Percentiles rank a stretch among this genome's conserved stretches.
phyloP scores from a whole-genome alignment of 2,329 filamentous ascomycete genomes.

The Microdochium paspali region DNA sequence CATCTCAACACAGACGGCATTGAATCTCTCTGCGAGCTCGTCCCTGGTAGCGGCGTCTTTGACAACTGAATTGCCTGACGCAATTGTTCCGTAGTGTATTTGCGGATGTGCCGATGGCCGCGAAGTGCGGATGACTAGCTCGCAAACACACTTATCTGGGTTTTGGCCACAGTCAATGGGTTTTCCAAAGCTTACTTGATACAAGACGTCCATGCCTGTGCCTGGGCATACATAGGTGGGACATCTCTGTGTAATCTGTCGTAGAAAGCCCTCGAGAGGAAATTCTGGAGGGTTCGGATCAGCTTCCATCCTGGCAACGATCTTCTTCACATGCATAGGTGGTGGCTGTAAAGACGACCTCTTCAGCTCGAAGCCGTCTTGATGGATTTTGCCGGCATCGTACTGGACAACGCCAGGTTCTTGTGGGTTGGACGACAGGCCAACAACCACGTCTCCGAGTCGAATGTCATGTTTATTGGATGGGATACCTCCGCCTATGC shows the following conservation, averaged over 20 bases:
- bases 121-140: not conserved
- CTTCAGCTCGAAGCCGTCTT: not conserved
- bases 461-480: not conserved
- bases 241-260: not conserved
- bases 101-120: not conserved
- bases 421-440: not conserved
- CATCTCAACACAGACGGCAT: conserved; percentile 1
- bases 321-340: not conserved
- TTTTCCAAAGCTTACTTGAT: too few relatives aligned
- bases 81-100: conserved; percentile 2
- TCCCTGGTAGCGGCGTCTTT: not conserved
- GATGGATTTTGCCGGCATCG: not conserved
- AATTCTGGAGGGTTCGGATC: not conserved
- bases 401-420: not conserved
- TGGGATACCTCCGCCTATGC: not conserved
- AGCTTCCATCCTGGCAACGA: not conserved
- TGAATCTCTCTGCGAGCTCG: not conserved
- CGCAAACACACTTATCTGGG: too few relatives aligned
- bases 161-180: too few relatives aligned
- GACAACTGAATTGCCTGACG: conserved; percentile 1
- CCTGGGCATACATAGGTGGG: not conserved
- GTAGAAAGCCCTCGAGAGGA: not conserved
- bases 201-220: not conserved
- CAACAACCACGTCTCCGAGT: not conserved
- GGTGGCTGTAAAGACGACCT: not conserved